phyloP scores from a whole-genome alignment of 2,329 filamentous ascomycete genomes.

The Diplodia corticola region DNA sequence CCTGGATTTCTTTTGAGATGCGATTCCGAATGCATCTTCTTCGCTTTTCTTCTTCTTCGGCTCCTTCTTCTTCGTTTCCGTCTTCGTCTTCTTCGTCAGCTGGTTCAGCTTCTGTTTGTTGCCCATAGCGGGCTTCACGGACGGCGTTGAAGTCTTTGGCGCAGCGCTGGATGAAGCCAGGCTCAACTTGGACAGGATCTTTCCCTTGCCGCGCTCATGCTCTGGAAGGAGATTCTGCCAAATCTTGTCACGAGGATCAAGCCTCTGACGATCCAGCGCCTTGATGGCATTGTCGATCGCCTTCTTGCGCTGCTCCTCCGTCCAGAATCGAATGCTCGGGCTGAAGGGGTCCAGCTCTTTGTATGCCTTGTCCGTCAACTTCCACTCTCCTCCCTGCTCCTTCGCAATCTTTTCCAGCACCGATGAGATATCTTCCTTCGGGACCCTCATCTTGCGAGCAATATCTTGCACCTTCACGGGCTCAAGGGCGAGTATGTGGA shows the following conservation, averaged over 20 bases:
- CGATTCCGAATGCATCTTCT: constrained; percentile 36
- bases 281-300: constrained; percentile 64
- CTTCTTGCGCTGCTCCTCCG: constrained; percentile 55
- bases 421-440: constrained; percentile 49
- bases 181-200: constrained; percentile 59
- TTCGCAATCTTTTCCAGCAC: constrained; percentile 36
- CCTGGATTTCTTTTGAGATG: constrained; percentile 41
- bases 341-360: constrained; percentile 63
- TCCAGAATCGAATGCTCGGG: constrained; percentile 55
- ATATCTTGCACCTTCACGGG: constrained; percentile 52
- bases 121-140: constrained; percentile 2
- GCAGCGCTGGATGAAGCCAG: constrained; percentile 42
- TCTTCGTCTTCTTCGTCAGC: constrained; percentile 43
- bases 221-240: constrained; percentile 64
- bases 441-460: constrained; percentile 48
- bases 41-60: constrained; percentile 51
- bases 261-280: constrained; percentile 62
- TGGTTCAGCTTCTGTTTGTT: constrained; percentile 28
- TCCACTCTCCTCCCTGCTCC: constrained; percentile 14
- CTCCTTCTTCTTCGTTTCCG: constrained; percentile 48
- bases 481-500: constrained; percentile 57
- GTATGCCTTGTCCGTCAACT: constrained; percentile 58
- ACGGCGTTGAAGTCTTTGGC: constrained; percentile 19
- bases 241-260: constrained; percentile 60
- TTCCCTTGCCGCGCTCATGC: constrained; percentile 63